Conservation (phyloP, 495 filamentous ascomycete species). For the Daldinia caldariorum region DNA sequence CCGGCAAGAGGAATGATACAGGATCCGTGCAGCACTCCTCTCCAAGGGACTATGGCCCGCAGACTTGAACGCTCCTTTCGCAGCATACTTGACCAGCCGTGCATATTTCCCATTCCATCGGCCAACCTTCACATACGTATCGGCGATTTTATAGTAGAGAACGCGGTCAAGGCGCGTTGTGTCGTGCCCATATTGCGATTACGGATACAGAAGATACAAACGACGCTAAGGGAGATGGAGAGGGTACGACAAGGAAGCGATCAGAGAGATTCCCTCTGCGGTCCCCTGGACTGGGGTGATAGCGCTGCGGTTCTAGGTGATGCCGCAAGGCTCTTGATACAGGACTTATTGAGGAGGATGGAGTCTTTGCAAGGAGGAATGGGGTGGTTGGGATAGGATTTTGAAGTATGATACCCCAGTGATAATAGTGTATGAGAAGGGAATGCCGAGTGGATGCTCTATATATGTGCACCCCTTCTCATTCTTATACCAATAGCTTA, state of each 20-base stretch:
- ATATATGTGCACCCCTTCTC: background rate
- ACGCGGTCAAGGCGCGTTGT: background rate
- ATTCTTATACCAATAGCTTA: too few relatives aligned
- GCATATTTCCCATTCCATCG: background rate
- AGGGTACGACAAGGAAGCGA: background rate
- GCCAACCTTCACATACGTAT: background rate
- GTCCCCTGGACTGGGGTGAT: background rate
- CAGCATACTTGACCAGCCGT: background rate
- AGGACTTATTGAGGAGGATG: background rate
- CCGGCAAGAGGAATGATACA: background rate
- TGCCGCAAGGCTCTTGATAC: background rate
- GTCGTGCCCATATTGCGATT: slow-evolving; percentile 1
- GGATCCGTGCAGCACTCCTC: background rate
- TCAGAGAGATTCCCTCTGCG: background rate
- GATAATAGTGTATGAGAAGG: background rate
- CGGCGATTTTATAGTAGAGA: background rate
- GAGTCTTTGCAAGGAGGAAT: background rate
- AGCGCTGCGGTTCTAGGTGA: background rate
- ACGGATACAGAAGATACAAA: slow-evolving; percentile 1
- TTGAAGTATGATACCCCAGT: background rate
- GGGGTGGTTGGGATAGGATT: background rate
- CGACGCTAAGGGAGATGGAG: background rate
- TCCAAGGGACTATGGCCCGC: background rate
- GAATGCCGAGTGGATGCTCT: background rate
- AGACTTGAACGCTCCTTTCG: background rate